Conservation (phyloP, 805 yeast genomes). For the Zygoascus flipseniorum region DNA sequence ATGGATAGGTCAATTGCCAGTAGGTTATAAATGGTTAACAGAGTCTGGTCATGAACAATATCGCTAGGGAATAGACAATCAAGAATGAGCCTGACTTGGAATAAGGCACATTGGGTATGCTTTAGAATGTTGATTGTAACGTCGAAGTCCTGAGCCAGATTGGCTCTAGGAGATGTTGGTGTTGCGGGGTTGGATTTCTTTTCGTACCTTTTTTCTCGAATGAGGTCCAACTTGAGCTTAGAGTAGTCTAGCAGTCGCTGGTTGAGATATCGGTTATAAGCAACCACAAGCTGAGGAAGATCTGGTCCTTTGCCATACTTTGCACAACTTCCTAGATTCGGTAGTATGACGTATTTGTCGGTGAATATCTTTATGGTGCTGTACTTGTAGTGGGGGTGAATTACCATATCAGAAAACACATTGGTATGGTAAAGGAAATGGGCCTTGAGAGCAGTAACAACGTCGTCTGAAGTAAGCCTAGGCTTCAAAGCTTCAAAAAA, state of each 20-base stretch:
- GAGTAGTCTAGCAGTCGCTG: conserved; percentile 11
- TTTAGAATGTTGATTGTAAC: conserved; percentile 6
- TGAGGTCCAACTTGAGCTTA: conserved; percentile 10
- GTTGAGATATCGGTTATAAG: conserved; percentile 14
- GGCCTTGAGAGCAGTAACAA: conserved; percentile 10
- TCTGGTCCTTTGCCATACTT: background rate
- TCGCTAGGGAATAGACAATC: conserved; percentile 14
- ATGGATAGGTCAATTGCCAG: conserved; percentile 13
- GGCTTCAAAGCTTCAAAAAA: conserved; percentile 8
- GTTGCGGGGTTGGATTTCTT: background rate
- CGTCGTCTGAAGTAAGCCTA: conserved; percentile 2
- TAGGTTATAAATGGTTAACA: conserved; percentile 8
- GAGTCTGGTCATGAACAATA: conserved; percentile 6
- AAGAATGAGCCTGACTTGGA: conserved; percentile 11
- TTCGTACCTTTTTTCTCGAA: conserved; percentile 10
- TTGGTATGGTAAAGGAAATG: conserved; percentile 12
- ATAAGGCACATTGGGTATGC: conserved; percentile 10
- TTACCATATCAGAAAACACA: conserved; percentile 10
- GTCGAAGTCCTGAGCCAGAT: background rate
- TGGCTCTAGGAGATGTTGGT: background rate
- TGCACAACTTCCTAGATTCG: conserved; percentile 1
- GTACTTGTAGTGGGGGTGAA: conserved; percentile 1
- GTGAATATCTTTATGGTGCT: background rate
- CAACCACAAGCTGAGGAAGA: conserved; percentile 4
- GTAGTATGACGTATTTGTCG: background rate